Evolutionary conservation across 805 yeast species (phyloP).

Genomic region (Teunomyces stri): DNA sequence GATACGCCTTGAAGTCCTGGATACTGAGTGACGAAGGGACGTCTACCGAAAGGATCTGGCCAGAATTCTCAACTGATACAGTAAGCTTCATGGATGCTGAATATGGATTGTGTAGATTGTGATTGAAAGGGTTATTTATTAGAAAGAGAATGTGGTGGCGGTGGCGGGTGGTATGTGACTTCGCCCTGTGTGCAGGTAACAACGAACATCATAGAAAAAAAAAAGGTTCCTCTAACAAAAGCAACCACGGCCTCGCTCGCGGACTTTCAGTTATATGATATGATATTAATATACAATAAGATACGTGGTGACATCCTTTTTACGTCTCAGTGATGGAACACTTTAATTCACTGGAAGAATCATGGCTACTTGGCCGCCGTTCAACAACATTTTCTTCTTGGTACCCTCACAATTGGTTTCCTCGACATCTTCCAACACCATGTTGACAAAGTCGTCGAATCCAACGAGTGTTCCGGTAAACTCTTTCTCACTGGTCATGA

Average conservation of each 20-base stretch:
- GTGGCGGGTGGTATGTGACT: not conserved
- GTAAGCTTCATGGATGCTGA: conserved; percentile 14
- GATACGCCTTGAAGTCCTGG: conserved; percentile 66
- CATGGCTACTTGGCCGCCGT: conserved; percentile 74
- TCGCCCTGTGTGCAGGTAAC: not conserved
- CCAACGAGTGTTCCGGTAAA: conserved; percentile 88
- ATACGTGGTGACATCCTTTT: not conserved
- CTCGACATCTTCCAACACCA: conserved; percentile 79
- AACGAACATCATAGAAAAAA: not conserved
- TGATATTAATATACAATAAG: conserved; percentile 1
- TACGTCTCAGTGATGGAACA: too few relatives aligned
- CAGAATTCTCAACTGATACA: conserved; percentile 18
- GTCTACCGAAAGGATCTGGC: conserved; percentile 48
- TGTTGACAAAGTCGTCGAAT: conserved; percentile 92
- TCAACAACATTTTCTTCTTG: conserved; percentile 60
- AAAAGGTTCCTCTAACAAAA: too few relatives aligned
- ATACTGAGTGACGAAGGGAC: conserved; percentile 62
- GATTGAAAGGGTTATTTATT: too few relatives aligned
- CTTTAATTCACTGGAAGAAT: conserved; percentile 20
- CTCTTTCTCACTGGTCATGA: conserved; percentile 63
- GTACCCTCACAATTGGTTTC: conserved; percentile 51
- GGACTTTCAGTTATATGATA: not conserved
- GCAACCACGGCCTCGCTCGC: too few relatives aligned
- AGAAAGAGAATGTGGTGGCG: not conserved
- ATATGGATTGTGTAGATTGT: not conserved